Conservation (phyloP, 768 basidiomycete species). For the Pleurotus salmoneostramineus region DNA sequence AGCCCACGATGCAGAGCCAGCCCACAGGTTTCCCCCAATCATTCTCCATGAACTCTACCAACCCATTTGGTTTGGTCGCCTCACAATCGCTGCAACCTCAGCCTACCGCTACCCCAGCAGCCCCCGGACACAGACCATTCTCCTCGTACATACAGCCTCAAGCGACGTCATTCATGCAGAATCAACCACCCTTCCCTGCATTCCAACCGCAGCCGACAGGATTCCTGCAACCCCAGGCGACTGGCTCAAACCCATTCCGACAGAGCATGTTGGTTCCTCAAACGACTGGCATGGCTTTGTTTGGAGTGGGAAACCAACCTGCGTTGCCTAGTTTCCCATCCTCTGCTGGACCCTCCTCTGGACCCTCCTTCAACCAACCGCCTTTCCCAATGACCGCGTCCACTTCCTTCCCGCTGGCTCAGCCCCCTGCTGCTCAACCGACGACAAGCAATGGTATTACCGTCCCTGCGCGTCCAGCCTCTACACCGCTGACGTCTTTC, state of each 20-base stretch:
- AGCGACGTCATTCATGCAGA: constrained; percentile 47
- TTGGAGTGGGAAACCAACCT: constrained; percentile 26
- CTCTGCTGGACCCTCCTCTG: background rate
- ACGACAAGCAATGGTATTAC: constrained; percentile 14
- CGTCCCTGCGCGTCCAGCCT: constrained; percentile 59
- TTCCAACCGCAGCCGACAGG: constrained; percentile 23
- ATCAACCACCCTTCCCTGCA: constrained; percentile 21
- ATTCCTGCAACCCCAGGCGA: constrained; percentile 52
- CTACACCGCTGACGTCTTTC: constrained; percentile 60
- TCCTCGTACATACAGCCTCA: constrained; percentile 56
- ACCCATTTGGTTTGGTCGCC: constrained; percentile 44
- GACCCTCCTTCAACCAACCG: constrained; percentile 11
- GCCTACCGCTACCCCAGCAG: constrained; percentile 18
- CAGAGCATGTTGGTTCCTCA: constrained; percentile 72
- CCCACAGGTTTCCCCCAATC: constrained; percentile 49
- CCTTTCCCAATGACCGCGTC: constrained; percentile 15
- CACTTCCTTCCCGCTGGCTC: constrained; percentile 19
- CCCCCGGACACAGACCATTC: constrained; percentile 42
- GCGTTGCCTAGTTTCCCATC: constrained; percentile 7
- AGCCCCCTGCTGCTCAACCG: constrained; percentile 15
- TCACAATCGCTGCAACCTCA: constrained; percentile 32
- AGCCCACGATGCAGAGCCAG: constrained; percentile 42
- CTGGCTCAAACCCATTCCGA: constrained; percentile 79
- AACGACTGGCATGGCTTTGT: constrained; percentile 51
- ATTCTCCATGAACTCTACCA: constrained; percentile 27